Conservation (phyloP, 208 protist species). For the Pavlovales sp. region DNA sequence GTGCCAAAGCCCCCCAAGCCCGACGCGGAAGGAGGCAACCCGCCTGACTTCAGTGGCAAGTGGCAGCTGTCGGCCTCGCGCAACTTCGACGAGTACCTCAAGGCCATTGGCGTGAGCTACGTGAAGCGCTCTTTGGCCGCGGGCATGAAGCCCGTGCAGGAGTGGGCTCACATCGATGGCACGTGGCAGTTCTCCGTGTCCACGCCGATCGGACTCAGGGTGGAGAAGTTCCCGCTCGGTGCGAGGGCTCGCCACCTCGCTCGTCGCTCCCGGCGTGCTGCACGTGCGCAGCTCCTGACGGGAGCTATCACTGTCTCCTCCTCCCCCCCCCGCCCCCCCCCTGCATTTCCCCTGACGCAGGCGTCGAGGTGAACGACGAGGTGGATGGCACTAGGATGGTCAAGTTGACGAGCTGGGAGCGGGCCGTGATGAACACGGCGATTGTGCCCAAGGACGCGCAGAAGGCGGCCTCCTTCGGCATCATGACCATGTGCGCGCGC, state of each 20-base stretch:
- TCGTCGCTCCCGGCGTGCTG: too few relatives aligned
- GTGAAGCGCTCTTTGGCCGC: background rate
- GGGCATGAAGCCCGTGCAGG: background rate
- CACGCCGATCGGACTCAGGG: background rate
- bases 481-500: background rate
- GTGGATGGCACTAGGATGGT: background rate
- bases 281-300: too few relatives aligned
- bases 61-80: background rate
- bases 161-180: background rate
- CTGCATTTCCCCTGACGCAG: too few relatives aligned
- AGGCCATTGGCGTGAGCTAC: background rate
- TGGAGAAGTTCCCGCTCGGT: background rate
- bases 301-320: too few relatives aligned
- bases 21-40: too few relatives aligned
- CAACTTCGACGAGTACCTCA: background rate
- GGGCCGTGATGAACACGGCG: background rate
- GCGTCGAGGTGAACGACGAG: background rate
- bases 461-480: background rate
- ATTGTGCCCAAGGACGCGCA: background rate
- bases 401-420: background rate
- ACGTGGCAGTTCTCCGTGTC: background rate
- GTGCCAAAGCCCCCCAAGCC: too few relatives aligned
- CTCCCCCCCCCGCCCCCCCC: too few relatives aligned
- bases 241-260: too few relatives aligned
- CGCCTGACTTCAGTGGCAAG: background rate